Conservation (phyloP, 495 filamentous ascomycete species). For the Neurospora sp. region DNA sequence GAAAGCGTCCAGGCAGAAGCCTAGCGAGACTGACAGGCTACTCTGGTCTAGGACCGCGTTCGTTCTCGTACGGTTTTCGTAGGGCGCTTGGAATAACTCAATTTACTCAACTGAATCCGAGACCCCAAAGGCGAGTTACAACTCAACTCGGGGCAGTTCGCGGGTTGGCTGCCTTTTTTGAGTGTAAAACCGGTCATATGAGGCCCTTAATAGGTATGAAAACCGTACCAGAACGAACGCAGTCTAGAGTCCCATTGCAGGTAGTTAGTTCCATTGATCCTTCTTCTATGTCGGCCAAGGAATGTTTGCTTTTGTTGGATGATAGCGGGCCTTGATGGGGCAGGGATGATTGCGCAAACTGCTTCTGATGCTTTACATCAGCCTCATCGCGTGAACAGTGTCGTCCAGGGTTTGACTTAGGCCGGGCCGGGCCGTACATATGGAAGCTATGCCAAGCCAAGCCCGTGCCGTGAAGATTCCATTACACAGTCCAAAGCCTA, state of each 20-base stretch:
- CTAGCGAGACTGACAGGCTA: not conserved
- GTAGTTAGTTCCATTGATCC: not conserved
- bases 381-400: too few species aligned
- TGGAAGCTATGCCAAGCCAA: not conserved
- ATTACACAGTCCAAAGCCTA: not conserved
- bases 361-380: too few species aligned
- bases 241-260: too few species aligned
- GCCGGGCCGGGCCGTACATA: not conserved
- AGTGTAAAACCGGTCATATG: too few species aligned
- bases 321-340: too few species aligned
- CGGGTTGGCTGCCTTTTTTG: too few species aligned
- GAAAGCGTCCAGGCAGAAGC: not conserved
- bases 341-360: too few species aligned
- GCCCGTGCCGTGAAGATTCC: not conserved
- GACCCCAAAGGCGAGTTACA: too few species aligned
- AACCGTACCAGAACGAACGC: too few species aligned
- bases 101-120: not conserved
- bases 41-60: not conserved
- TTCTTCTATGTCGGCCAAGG: not conserved
- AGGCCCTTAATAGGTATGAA: too few species aligned
- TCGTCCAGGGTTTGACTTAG: too few species aligned
- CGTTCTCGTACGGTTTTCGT: not conserved
- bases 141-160: too few species aligned
- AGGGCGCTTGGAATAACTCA: not conserved
- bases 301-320: not conserved